These are phyloP conservation scores for Leishmania aethiopica DNA, from an alignment of 208 protist species.

Conservation along the genomic window DNA sequence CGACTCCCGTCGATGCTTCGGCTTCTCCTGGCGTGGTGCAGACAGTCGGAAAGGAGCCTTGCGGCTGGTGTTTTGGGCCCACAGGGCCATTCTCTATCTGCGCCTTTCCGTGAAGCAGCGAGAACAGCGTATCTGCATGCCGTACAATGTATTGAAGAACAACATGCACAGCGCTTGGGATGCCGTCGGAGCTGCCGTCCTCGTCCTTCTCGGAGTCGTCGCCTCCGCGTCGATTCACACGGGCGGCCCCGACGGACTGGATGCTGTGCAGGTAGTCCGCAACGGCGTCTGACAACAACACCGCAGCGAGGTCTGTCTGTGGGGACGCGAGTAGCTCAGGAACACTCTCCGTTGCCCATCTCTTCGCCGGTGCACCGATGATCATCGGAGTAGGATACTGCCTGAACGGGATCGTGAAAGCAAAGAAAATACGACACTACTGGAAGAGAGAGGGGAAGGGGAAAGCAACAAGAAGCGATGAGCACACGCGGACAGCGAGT, in stretches of 20 bases:
- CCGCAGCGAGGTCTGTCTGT: conserved; percentile 2
- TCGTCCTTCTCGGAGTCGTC: background rate
- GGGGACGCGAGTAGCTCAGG: conserved; percentile 16
- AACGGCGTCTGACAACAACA: conserved; percentile 18
- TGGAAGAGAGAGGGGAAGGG: background rate
- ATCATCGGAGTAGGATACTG: background rate
- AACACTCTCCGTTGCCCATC: conserved; percentile 22
- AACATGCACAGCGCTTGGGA: conserved; percentile 5
- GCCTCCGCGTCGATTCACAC: background rate
- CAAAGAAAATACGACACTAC: background rate
- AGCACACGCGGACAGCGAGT: background rate
- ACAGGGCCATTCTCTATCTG: too few relatives aligned
- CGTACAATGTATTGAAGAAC: conserved; percentile 20
- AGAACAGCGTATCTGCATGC: conserved; percentile 16
- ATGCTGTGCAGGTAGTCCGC: conserved; percentile 30
- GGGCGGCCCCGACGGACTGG: background rate
- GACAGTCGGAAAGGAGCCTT: background rate
- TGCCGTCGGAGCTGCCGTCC: background rate
- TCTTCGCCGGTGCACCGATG: conserved; percentile 1
- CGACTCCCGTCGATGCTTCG: background rate
- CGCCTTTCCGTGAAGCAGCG: conserved; percentile 16
- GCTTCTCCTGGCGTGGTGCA: background rate
- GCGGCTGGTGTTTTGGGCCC: background rate
- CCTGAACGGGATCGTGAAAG: background rate
- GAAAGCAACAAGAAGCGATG: background rate